Base-by-base conservation (phyloP, 192 early-diverging fungal genomes). In the Dissophora globulifera region DNA sequence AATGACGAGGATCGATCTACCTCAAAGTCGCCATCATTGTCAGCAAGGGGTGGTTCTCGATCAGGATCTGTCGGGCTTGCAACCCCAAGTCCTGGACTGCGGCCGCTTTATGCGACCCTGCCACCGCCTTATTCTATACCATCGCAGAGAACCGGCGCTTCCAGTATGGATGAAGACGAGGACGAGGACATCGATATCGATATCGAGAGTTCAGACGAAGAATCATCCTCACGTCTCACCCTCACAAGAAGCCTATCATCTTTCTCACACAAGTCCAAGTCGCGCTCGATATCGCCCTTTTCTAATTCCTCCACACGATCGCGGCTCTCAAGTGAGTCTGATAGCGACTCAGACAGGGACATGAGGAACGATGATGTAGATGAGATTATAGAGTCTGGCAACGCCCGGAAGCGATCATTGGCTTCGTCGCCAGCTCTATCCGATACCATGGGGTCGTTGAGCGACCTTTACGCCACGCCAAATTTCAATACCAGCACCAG, bases 201-300 rank as follows among this genome's bases (percentile, higher is more conserved):
- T 20, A 67, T 76, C 38, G 63, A 76, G 19, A 76, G 72, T 35
- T 67, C 62, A 9, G 72, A 76, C 31, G 72, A 76, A 10, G 72
- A 66, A 0, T 9, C 62, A 15, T 17, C 62, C 10, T 35, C 46
- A 4, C 55, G 58, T 10, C 17, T 55, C 7, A 55, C 22, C 30
- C 40, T 76, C 27, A 46, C 61, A 11, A 30, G 56, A 16, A 48
- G 20, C 19, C 33, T 57, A 15, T 51, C 51, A 23, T 46, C 58
- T 4, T 76, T 57, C 35, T 16, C 22, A 5, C 32, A 47, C 13
- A 76, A 66, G 17, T 29, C 62, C n/a, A 76, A 76, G 25, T 66
- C 72, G 3, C 56, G 72, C n/a, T 76, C 72, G 31, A 67, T 76
- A 20, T 76, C 72, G 16, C 72, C 72, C 0, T 76, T 76, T 56